Conservation (phyloP, 495 filamentous ascomycete genomes). For the Penicillium lividum region DNA sequence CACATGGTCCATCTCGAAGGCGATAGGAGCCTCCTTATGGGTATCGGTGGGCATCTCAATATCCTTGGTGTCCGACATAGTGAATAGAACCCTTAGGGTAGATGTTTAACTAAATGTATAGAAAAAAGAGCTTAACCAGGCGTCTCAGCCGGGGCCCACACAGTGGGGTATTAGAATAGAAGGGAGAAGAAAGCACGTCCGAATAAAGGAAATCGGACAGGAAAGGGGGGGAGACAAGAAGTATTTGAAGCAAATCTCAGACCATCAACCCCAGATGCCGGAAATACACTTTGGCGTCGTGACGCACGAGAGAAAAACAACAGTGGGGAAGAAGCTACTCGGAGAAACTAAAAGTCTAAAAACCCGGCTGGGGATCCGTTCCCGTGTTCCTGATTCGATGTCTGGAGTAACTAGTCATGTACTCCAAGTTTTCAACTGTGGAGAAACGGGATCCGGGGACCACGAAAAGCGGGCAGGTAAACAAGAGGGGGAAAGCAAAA, state of each 20-base stretch:
- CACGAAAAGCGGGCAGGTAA: conserved; percentile 3
- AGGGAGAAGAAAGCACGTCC: neutral
- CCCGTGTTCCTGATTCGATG: conserved; percentile 9
- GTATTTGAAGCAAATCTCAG: conserved; percentile 22
- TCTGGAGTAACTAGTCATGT: conserved; percentile 9
- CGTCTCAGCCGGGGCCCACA: conserved; percentile 1
- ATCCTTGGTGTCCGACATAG: conserved; percentile 37
- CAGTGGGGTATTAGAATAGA: conserved; percentile 5
- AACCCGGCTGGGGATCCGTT: conserved; percentile 7
- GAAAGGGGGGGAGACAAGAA: conserved; percentile 12
- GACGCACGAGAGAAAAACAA: conserved; percentile 7
- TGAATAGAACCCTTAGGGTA: conserved; percentile 6
- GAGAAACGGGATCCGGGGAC: conserved; percentile 8
- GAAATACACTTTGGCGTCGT: conserved; percentile 19
- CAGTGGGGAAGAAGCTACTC: conserved; percentile 16
- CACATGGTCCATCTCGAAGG: conserved; percentile 31
- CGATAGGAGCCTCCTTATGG: conserved; percentile 32
- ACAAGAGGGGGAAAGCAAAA: conserved; percentile 5
- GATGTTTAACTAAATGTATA: conserved; percentile 3
- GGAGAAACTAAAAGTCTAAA: conserved; percentile 15
- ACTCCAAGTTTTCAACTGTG: conserved; percentile 9
- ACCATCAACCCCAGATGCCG: conserved; percentile 12
- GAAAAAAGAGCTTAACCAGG: neutral
- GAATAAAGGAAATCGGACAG: conserved; percentile 5
- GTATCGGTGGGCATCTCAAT: conserved; percentile 28